Base-by-base conservation (phyloP, 2,329 filamentous ascomycete genomes). In the Eutypa lata region DNA sequence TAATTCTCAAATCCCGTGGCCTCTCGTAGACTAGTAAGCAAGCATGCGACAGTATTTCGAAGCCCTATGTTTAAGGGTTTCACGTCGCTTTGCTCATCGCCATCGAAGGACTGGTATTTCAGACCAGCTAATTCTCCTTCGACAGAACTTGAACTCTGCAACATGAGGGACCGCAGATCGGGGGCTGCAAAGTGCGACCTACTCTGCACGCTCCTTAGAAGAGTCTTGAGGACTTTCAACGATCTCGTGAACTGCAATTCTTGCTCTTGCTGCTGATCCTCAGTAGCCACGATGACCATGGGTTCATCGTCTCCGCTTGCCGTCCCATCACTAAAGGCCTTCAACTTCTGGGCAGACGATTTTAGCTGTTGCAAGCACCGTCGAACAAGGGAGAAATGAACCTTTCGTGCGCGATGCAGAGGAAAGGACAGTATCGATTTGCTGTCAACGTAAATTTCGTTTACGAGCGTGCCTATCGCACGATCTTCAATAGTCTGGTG, bases 1-100 rank as follows among this genome's bases (percentile, higher is more conserved):
- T 91, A 89, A 61, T 88, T 90, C 5, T 85, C 81, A 64, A 92
- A 94, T 0, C 89, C 88, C 0, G 89, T 93, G 16, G 80, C 81
- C 54, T 85, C 78, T 31, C 81, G 79, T 40, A 96, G 70, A 53
- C 79, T 84, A 18, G 85, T 83, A 28, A 89, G 76, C 5, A 96
- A 73, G 42, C 89, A 86, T 1, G 82, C 80, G 7, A 83, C 80
- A 0, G 88, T 94, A 53, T 92, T 90, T 24, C 82, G 77, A 44
- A 81, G 79, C 1, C 89, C 89, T 59, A 94, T 86, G 26, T 74
- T 74, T 28, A 94, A 71, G 1, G 77, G 74, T 60, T 79, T 78
- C 24, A 91, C 78, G 13, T 82, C 81, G 1, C 82, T 85, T 51
- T 83, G 79, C 2, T 71, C 70, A 22, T 78, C 69, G 13, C 82